Evolutionary conservation across 345 rosid species (phyloP).

Genomic region (Nephelium lappaceum): DNA sequence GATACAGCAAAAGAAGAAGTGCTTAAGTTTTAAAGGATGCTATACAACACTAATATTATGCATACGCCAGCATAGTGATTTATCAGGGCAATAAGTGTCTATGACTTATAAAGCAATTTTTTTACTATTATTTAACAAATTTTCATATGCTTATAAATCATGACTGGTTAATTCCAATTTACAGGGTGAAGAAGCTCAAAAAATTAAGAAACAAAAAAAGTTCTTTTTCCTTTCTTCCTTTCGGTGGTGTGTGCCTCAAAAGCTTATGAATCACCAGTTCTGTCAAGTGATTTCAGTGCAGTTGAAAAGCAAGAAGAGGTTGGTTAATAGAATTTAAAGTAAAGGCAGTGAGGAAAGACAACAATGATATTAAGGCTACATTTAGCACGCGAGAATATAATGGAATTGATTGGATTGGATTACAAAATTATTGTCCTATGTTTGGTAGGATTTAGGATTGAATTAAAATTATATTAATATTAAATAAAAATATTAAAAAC

Average conservation of each 20-base stretch:
- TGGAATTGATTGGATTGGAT: too few relatives aligned
- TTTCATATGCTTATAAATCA: not conserved
- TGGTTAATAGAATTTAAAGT: not conserved
- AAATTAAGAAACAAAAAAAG: not conserved
- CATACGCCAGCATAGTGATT: not conserved
- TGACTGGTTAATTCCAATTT: slow-evolving; percentile 3
- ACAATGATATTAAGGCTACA: too few relatives aligned
- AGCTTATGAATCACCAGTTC: not conserved
- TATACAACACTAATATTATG: not conserved
- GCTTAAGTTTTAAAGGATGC: slow-evolving; percentile 2
- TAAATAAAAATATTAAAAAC: too few relatives aligned
- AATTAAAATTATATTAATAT: too few relatives aligned
- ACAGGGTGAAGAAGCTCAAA: not conserved
- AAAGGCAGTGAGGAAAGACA: not conserved
- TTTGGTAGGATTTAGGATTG: too few relatives aligned
- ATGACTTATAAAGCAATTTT: not conserved
- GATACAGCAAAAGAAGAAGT: slow-evolving; percentile 1
- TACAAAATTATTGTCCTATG: too few relatives aligned
- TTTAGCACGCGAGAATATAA: too few relatives aligned
- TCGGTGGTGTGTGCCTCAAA: not conserved
- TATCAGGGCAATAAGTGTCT: not conserved
- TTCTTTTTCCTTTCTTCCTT: not conserved
- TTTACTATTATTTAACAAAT: not conserved
- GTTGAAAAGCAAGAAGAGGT: not conserved
- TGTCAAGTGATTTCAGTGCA: not conserved